Evolutionary conservation across 805 yeast species (phyloP).

Genomic region (Zygoascus flipseniorum): DNA sequence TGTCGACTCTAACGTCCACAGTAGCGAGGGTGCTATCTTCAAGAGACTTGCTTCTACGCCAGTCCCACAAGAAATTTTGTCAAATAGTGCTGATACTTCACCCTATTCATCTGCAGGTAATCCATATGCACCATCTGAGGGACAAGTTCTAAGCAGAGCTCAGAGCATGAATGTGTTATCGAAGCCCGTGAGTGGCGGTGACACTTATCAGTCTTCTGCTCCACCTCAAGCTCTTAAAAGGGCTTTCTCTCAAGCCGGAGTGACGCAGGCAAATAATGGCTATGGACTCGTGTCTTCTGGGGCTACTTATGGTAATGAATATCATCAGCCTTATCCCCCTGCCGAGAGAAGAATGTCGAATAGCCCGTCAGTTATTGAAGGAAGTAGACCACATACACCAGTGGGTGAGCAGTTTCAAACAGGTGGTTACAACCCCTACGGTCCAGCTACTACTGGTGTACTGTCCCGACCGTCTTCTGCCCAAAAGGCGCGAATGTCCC

Average conservation of each 20-base stretch:
- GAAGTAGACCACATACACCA: neutral
- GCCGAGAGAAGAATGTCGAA: neutral
- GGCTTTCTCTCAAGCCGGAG: neutral
- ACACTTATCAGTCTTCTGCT: neutral
- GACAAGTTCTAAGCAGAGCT: conserved; percentile 1
- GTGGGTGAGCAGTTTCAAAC: neutral
- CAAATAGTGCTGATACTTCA: neutral
- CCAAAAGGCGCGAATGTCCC: neutral
- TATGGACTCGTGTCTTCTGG: neutral
- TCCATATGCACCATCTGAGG: neutral
- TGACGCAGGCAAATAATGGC: neutral
- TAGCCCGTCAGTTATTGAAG: neutral
- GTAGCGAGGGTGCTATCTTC: conserved; percentile 21
- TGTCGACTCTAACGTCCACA: conserved; percentile 3
- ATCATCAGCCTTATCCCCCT: neutral
- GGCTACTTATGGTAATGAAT: neutral
- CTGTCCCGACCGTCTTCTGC: neutral
- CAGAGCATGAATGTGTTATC: neutral
- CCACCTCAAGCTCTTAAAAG: neutral
- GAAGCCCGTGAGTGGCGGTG: neutral
- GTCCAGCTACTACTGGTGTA: conserved; percentile 1
- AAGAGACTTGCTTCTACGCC: conserved; percentile 23
- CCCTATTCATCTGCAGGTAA: neutral
- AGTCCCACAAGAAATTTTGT: neutral
- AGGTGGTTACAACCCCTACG: conserved; percentile 2